Base-by-base conservation (phyloP, 768 basidiomycete species). In the Suillus tomentosus region DNA sequence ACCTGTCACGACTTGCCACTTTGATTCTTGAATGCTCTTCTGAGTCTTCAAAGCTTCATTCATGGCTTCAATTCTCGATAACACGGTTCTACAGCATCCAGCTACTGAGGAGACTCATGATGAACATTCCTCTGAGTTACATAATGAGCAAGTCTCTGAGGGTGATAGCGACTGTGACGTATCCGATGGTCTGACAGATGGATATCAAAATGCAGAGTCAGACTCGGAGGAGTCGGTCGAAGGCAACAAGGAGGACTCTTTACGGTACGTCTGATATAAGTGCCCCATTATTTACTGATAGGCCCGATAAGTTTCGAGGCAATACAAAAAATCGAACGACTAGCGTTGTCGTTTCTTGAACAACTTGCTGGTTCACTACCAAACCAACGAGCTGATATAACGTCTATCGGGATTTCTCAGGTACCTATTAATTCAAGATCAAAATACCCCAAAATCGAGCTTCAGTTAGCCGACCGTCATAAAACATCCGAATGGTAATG, bases 401-500 rank as follows among this genome's bases (percentile, higher is more conserved):
- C 51, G 14, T 34, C 34, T 22, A 59, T 48, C 9, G n/a, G 39
- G 24, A 37, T 7, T 53, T 19, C 40, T 48, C 40, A 47, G 3
- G 70, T 61, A n/a, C 64, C 59, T 15, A 65, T 43, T 40, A 61
- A 50, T 17, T 58, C 34, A 3, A 61, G 65, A 56, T 58, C 39
- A 37, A 54, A 31, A 53, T 54, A 65, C 24, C 47, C 47, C 60
- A 80, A 69, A 62, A 55, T 83, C 6, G 70, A 75, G 48, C 66
- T 84, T 31, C 71, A 62, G 11, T 64, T 84, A 22, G 70, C 72
- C 5, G 73, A 82, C 64, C 72, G 82, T 60, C 74, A 68, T 45
- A 82, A 78, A 64, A 65, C 66, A 7, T 59, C 50, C 5, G 71
- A 72, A 57, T 73, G 75, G 82, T 80, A 60, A 64, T 27, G 67